phyloP scores from a whole-genome alignment of 306 rosid genomes.

The Macrotyloma uniflorum region DNA sequence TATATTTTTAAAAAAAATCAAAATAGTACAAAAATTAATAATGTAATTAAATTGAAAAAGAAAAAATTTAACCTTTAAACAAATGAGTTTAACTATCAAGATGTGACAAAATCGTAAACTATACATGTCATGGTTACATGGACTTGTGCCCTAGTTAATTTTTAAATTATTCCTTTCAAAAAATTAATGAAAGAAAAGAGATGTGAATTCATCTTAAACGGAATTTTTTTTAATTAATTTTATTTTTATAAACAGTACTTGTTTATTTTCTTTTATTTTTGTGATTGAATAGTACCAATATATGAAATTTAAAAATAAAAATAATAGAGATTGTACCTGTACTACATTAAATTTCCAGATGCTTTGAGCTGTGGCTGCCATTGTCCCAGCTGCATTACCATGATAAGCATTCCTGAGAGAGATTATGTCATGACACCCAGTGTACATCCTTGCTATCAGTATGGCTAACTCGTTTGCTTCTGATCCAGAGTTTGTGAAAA shows the following conservation, averaged over 20 bases:
- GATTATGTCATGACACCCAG: slow-evolving; percentile 83
- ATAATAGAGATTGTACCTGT: slow-evolving; percentile 54
- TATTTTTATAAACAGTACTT: background rate
- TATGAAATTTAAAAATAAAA: background rate
- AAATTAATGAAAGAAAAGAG: background rate
- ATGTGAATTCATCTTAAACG: background rate
- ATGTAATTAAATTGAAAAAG: too few species aligned
- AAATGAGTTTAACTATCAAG: slow-evolving; percentile 11
- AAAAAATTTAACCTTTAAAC: too few species aligned
- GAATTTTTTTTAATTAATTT: background rate
- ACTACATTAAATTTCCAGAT: slow-evolving; percentile 81
- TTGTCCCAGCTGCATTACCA: slow-evolving; percentile 90
- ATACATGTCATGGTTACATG: background rate
- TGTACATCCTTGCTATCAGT: slow-evolving; percentile 72
- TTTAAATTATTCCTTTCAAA: background rate
- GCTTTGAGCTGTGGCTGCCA: slow-evolving; percentile 95
- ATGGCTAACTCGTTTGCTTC: slow-evolving; percentile 95
- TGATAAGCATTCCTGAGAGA: slow-evolving; percentile 88
- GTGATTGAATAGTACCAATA: background rate
- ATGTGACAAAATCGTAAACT: slow-evolving; percentile 27
- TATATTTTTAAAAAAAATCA: too few species aligned
- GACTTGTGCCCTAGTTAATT: background rate
- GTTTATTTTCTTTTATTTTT: background rate
- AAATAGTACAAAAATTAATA: too few species aligned
- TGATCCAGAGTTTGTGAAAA: slow-evolving; percentile 94